A percentile compares a stretch with the other conserved stretches of the same genome.
phyloP scores from a whole-genome alignment of 169 alveolate species.

The Blepharisma undulans region DNA sequence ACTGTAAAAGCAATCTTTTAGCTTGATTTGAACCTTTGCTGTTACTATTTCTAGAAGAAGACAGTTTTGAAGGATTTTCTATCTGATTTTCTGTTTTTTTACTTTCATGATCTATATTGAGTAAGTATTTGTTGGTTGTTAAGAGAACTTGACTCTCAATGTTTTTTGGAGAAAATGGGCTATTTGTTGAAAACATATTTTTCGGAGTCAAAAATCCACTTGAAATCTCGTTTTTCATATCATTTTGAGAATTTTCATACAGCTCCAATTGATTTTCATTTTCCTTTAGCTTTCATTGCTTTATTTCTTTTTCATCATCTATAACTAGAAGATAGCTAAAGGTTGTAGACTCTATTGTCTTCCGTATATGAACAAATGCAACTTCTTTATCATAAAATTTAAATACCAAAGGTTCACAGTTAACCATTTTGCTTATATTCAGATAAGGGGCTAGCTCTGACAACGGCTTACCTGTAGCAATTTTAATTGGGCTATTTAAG shows the following conservation, averaged over 20 bases:
- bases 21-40: neutral
- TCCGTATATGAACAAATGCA: neutral
- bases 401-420: no score
- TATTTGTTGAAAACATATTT: no score
- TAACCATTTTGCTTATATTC: no score
- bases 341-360: neutral
- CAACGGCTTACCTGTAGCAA: neutral
- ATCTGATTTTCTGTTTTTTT: neutral
- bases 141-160: no score
- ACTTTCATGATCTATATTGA: no score
- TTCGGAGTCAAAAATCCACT: neutral
- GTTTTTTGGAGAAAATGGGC: no score
- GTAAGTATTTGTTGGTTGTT: no score
- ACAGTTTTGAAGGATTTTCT: neutral
- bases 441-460: neutral
- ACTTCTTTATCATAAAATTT: neutral
- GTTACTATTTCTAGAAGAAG: neutral
- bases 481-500: neutral
- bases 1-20: neutral
- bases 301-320: neutral
- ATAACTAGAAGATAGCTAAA: neutral
- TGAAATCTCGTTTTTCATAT: neutral
- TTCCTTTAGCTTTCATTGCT: neutral
- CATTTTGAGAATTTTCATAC: neutral
- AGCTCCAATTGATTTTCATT: neutral